Percentiles rank a stretch among this genome's conserved stretches.
Evolutionary conservation across 345 rosid species (phyloP).

Genomic region (Microcos paniculata): DNA sequence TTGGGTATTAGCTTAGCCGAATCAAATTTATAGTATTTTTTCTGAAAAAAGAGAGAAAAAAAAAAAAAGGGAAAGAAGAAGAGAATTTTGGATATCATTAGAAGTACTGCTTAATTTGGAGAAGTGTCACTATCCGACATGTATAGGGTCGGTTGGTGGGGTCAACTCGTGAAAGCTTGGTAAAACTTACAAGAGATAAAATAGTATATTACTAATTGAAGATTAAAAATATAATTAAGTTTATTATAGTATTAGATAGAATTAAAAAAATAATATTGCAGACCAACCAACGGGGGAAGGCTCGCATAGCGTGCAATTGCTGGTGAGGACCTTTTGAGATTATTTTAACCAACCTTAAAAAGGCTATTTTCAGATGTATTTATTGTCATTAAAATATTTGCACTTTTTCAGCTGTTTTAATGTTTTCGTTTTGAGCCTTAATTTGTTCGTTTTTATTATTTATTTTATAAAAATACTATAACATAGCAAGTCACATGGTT

Average conservation of each 20-base stretch:
- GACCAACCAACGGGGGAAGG: conserved; percentile 58
- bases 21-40: not conserved
- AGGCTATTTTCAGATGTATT: not conserved
- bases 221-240: not conserved
- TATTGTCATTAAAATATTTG: conserved; percentile 14
- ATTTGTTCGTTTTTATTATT: not conserved
- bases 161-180: conserved; percentile 14
- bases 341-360: conserved; percentile 38
- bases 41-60: no score
- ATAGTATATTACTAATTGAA: no score
- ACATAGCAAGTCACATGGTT: no score
- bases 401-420: conserved; percentile 21
- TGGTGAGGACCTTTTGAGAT: conserved; percentile 23
- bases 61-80: not conserved
- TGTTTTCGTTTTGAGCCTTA: not conserved
- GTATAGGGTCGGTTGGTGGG: conserved; percentile 46
- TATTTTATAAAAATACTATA: no score
- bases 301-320: conserved; percentile 52
- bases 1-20: conserved; percentile 4
- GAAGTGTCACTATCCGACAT: conserved; percentile 41
- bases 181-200: not conserved
- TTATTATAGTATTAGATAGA: not conserved
- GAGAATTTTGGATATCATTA: not conserved
- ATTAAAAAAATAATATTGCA: conserved; percentile 10
- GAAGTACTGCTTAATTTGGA: conserved; percentile 37